Base-by-base conservation (phyloP, 2,329 filamentous ascomycete genomes). In the Neofusicoccum kwambonambiense region DNA sequence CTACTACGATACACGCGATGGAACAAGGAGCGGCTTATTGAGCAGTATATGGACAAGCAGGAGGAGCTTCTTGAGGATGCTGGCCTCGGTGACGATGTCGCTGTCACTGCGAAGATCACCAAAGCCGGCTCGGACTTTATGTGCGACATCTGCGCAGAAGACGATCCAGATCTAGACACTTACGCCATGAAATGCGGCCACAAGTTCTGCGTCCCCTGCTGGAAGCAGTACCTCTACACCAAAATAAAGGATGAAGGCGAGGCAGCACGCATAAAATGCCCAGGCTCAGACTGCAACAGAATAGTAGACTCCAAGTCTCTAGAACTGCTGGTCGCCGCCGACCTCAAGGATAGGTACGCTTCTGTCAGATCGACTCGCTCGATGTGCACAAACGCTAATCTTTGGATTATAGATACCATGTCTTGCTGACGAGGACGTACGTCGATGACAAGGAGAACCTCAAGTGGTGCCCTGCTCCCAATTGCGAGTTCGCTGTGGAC, bases 381-480 rank as follows among this genome's bases (percentile, higher is more conserved):
- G 4, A 39, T 39, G 11, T 17, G 39, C 60, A n/a, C 31, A 17
- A 22, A 3, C 12, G 49, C 65, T 73, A 51, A 72, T 64, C 65
- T 45, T 41, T 17, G 45, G 11, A 42, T n/a, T 66, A 41, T 68
- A 87, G 93, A 69, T 99, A 99, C 74, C 87, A 91, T 69, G 88
- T 91, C 70, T 85, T 99, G 15, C 87, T 99, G 39, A 97, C 91
- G 73, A 86, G 95, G 70, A 97, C 93, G 6, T 99, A 97, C 73
- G 95, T 99, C 66, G 95, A 99, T 77, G 94, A 99, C 78, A 97
- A 93, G 78, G 93, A 97, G 65, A 90, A 90, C 64, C 86, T 98
- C 66, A 97, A 96, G 77, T 99, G 95, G 95, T 99, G 95, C 76
- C 95, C 95, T 0, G 94, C 94, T 1, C 95, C 95, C n/a, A 94